Conservation (phyloP, 164 flowering plant species). For the Nymphaea colorata region DNA sequence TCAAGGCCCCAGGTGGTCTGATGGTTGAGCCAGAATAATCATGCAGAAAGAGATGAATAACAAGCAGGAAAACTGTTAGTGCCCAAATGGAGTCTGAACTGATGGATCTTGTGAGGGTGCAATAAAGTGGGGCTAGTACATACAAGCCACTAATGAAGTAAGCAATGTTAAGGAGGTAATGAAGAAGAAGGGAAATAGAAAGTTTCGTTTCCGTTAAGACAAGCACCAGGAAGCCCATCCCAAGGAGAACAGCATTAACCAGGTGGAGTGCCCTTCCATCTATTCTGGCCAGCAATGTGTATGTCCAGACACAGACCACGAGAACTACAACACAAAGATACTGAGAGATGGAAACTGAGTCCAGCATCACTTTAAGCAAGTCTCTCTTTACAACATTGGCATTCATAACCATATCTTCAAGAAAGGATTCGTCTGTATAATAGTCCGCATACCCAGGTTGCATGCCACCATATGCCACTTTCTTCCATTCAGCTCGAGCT, state of each 20-base stretch:
- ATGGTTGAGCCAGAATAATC: conserved; percentile 77
- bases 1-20: conserved; percentile 57
- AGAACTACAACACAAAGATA: conserved; percentile 80
- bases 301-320: conserved; percentile 79
- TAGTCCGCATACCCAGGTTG: conserved; percentile 96
- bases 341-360: conserved; percentile 60
- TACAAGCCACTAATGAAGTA: conserved; percentile 67
- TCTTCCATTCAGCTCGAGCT: conserved; percentile 57
- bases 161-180: conserved; percentile 52
- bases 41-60: conserved; percentile 85
- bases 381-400: conserved; percentile 71
- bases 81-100: conserved; percentile 96
- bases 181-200: conserved; percentile 38
- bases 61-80: conserved; percentile 48
- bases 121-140: conserved; percentile 73
- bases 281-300: conserved; percentile 48
- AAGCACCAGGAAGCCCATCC: conserved; percentile 59
- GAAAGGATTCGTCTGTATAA: conserved; percentile 77
- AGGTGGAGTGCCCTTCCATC: conserved; percentile 46
- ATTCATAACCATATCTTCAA: conserved; percentile 90
- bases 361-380: conserved; percentile 36
- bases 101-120: conserved; percentile 80
- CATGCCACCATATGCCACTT: conserved; percentile 99
- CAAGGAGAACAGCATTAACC: conserved; percentile 55
- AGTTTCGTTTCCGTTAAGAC: conserved; percentile 53